Evolutionary conservation across 83 land plant genomes (phyloP), one percentile per base, ranked within the genome.

Genomic region (Thuja plicata): DNA sequence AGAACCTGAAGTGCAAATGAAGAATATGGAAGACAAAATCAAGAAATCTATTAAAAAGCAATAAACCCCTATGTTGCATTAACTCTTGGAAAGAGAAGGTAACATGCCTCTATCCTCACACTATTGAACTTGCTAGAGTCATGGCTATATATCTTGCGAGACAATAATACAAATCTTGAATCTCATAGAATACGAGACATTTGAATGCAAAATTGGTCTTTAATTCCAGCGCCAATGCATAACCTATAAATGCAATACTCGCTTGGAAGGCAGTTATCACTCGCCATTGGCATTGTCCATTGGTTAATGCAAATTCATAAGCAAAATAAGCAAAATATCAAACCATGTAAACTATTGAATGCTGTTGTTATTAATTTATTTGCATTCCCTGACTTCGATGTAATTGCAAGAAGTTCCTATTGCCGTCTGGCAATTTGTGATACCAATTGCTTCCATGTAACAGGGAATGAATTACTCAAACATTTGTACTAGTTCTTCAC

Each of bases 1-100:
- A 87, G 99, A 97, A 35, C 99, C 99, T 98, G 91, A 2, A 91
- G 84, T 55, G 37, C 41, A 86, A 55, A 86, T 54, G 32, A 35
- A 21, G 4, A 35, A 35, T 15, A 85, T 54, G 16, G 5, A 55
- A 55, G 70, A 55, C 38, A 52, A 35, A 86, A 57, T 24, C 66
- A n/a, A 40, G 48, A 48, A 48, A 55, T 55, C 62, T 55, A 55
- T 55, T 55, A 55, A 15, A 0, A 55, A 55, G 21, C 3, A 19
- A 57, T 57, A 4, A 19, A 4, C 66, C 24, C 27, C 0, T 19
- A 16, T 57, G 66, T 19, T 57, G 66, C 19, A 57, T 19, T 57
- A 57, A 19, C 21, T 57, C 27, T 57, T 19, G 21, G 17, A 57
- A 3, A 57, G 1, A 57, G 66, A 60, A 60, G 8, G 70, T n/a